Evolutionary conservation across 2,329 filamentous ascomycete genomes (phyloP).

Genomic region (Curvularia sp.): DNA sequence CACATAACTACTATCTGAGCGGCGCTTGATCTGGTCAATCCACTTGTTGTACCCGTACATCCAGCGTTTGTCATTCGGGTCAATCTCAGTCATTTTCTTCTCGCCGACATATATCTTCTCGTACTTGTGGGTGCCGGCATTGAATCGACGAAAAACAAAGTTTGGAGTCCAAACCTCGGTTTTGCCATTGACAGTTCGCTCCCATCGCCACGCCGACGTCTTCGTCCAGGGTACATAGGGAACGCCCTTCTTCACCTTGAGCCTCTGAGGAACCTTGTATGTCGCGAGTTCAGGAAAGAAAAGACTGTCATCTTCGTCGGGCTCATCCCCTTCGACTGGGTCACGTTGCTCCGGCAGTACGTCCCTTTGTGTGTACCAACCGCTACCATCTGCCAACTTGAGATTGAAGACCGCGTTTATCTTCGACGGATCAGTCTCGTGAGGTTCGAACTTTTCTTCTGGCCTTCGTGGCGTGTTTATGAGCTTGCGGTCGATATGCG

Average conservation of each 20-base stretch:
- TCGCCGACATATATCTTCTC: not conserved
- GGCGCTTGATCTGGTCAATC: slow-evolving; percentile 13
- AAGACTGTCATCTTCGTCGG: not conserved
- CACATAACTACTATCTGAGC: slow-evolving; percentile 1
- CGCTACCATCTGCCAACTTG: slow-evolving; percentile 5
- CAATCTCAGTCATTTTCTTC: not conserved
- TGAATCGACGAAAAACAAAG: slow-evolving; percentile 9
- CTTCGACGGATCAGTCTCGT: slow-evolving; percentile 2
- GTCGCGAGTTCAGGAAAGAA: slow-evolving; percentile 4
- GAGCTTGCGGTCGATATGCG: not conserved
- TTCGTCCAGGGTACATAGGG: not conserved
- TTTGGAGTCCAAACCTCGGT: slow-evolving; percentile 1
- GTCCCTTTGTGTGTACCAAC: slow-evolving; percentile 7
- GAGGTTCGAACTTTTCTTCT: slow-evolving; percentile 5
- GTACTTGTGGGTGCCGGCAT: slow-evolving; percentile 8
- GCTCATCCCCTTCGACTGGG: not conserved
- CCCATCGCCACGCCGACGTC: not conserved
- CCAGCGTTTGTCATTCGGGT: slow-evolving; percentile 10
- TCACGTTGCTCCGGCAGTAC: slow-evolving; percentile 3
- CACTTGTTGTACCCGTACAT: slow-evolving; percentile 13
- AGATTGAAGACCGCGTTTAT: slow-evolving; percentile 1
- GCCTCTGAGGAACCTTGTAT: slow-evolving; percentile 6
- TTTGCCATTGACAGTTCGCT: not conserved
- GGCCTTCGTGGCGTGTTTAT: not conserved
- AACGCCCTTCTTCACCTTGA: not conserved